These are phyloP conservation scores for Suillus plorans DNA, from an alignment of 768 basidiomycete species.

Conservation along the genomic window DNA sequence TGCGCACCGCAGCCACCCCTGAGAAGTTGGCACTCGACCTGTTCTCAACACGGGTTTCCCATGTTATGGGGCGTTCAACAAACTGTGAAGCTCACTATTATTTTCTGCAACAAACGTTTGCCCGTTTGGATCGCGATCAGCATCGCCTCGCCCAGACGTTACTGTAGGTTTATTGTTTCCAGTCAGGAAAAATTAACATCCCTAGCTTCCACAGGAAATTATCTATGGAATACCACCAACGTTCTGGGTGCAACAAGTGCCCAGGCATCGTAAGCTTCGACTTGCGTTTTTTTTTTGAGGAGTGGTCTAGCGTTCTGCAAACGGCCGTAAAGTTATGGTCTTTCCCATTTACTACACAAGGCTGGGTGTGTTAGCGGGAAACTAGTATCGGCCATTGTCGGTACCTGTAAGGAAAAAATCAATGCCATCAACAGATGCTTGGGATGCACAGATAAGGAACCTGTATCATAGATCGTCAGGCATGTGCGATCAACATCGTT, in stretches of 20 bases:
- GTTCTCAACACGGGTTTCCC: background rate
- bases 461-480: background rate
- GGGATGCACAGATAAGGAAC: background rate
- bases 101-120: background rate
- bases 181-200: background rate
- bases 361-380: background rate
- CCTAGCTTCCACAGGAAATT: background rate
- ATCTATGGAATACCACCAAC: background rate
- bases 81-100: background rate
- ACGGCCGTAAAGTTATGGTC: too few relatives aligned
- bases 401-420: background rate
- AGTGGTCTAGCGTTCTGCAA: too few relatives aligned
- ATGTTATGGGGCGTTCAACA: background rate
- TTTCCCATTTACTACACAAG: background rate
- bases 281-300: too few relatives aligned
- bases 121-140: background rate
- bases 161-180: background rate
- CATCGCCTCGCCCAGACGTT: background rate
- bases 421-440: background rate
- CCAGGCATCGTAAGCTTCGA: background rate
- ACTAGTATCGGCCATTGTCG: background rate
- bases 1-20: too few relatives aligned
- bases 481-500: background rate
- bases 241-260: background rate
- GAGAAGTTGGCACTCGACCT: background rate